phyloP scores from a whole-genome alignment of 2,329 filamentous ascomycete genomes.

The Scedosporium apiospermum region DNA sequence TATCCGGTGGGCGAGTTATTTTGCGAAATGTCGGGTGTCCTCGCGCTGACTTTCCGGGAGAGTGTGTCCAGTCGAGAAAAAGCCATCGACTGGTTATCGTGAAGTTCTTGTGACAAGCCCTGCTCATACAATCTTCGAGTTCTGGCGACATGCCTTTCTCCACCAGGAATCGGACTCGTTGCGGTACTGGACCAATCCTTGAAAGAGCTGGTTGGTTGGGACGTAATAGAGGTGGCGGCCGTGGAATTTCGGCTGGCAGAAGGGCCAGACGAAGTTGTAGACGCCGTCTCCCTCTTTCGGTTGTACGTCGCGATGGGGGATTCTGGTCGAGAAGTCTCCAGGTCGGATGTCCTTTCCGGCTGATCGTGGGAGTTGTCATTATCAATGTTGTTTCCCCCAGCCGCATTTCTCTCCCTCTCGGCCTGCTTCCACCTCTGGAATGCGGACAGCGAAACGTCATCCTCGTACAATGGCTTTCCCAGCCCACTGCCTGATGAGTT shows the following conservation, averaged over 20 bases:
- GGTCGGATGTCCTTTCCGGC: slow-evolving; percentile 10
- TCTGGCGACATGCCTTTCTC: slow-evolving; percentile 47
- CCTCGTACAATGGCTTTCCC: slow-evolving; percentile 72
- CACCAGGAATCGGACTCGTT: slow-evolving; percentile 1
- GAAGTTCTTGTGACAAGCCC: slow-evolving; percentile 66
- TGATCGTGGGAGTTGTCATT: slow-evolving; percentile 21
- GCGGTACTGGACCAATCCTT: slow-evolving; percentile 31
- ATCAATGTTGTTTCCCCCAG: slow-evolving; percentile 15
- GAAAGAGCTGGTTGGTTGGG: slow-evolving; percentile 40
- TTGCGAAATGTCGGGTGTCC: slow-evolving; percentile 39
- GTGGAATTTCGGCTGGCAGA: slow-evolving; percentile 69
- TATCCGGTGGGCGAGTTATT: slow-evolving; percentile 33
- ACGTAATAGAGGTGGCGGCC: slow-evolving; percentile 80
- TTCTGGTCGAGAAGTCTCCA: slow-evolving; percentile 20
- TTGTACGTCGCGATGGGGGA: slow-evolving; percentile 50
- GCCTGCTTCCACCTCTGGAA: slow-evolving; percentile 67
- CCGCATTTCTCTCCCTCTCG: slow-evolving; percentile 44
- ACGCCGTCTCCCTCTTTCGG: slow-evolving; percentile 75
- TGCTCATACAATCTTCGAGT: slow-evolving; percentile 74
- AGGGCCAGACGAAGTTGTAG: slow-evolving; percentile 64
- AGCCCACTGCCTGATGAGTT: slow-evolving; percentile 31
- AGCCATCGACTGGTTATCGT: slow-evolving; percentile 70
- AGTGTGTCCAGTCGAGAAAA: slow-evolving; percentile 74
- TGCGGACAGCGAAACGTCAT: slow-evolving; percentile 73
- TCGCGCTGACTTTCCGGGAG: slow-evolving; percentile 46